These are phyloP conservation scores for Plantago elongata DNA, from an alignment of 257 asterid genomes.

Conservation along the genomic window DNA sequence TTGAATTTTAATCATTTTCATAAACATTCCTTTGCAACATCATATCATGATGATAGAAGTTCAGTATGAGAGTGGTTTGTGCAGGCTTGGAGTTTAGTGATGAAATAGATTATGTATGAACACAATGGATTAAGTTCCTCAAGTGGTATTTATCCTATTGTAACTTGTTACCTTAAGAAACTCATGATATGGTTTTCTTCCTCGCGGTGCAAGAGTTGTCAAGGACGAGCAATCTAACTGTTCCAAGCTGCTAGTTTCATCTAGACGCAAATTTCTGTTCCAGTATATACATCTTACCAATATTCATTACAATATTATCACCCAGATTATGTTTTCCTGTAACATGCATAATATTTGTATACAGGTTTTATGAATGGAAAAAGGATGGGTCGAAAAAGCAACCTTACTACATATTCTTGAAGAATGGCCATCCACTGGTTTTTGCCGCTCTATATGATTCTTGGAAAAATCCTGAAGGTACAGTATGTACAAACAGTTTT, in stretches of 20 bases:
- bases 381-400: slow-evolving; percentile 86
- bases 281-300: slow-evolving; percentile 3
- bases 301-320: not conserved
- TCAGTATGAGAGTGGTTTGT: not conserved
- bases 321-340: slow-evolving; percentile 11
- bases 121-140: too few relatives aligned
- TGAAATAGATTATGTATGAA: not conserved
- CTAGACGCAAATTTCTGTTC: not conserved
- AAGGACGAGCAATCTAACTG: too few relatives aligned
- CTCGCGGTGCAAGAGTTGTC: not conserved
- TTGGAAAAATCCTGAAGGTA: slow-evolving; percentile 85
- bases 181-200: not conserved
- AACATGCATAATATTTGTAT: slow-evolving; percentile 14
- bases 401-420: slow-evolving; percentile 75
- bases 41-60: not conserved
- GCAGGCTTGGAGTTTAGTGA: not conserved
- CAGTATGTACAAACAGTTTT: slow-evolving; percentile 4
- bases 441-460: slow-evolving; percentile 90
- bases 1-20: too few relatives aligned
- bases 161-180: not conserved
- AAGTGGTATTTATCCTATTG: too few relatives aligned
- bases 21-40: not conserved
- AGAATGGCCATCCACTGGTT: slow-evolving; percentile 80
- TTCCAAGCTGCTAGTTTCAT: too few relatives aligned
- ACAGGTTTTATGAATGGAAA: slow-evolving; percentile 95